These are phyloP conservation scores for Trichoderma polysporum DNA, from an alignment of 2,329 filamentous ascomycete genomes.

Conservation along the genomic window DNA sequence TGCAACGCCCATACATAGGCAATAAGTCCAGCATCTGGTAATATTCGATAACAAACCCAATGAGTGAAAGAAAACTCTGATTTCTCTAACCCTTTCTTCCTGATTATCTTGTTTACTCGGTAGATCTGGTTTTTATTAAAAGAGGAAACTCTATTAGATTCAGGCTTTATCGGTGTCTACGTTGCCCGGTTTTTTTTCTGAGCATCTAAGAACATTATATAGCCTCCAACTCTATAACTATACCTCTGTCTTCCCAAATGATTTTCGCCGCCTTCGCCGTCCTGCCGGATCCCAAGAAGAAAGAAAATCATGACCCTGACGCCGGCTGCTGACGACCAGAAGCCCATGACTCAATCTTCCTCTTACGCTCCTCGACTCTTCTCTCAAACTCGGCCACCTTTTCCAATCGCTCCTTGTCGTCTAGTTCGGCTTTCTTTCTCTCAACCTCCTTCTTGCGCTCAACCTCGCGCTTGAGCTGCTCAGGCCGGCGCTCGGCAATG, in stretches of 20 bases:
- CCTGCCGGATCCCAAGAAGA: background rate
- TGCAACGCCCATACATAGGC: no score
- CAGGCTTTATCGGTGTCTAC: background rate
- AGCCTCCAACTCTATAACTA: background rate
- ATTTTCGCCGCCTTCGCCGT: background rate
- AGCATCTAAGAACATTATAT: slow-evolving; percentile 1
- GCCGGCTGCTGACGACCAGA: slow-evolving; percentile 33
- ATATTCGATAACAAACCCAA: background rate
- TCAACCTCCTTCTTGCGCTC: slow-evolving; percentile 63
- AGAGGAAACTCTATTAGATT: slow-evolving; percentile 10
- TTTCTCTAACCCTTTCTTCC: background rate
- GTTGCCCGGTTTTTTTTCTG: background rate
- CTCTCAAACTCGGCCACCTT: slow-evolving; percentile 61
- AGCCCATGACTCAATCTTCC: slow-evolving; percentile 49
- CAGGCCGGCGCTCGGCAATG: slow-evolving; percentile 80
- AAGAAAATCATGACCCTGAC: slow-evolving; percentile 5
- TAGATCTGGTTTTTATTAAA: background rate
- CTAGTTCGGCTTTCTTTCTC: slow-evolving; percentile 48
- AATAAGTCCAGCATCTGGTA: no score
- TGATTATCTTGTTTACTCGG: background rate
- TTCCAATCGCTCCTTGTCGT: slow-evolving; percentile 51
- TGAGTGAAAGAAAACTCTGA: background rate
- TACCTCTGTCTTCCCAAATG: background rate
- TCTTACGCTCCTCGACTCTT: slow-evolving; percentile 52
- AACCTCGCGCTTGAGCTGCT: slow-evolving; percentile 78